Base-by-base conservation (phyloP, 208 protist species). In the Trypanosoma melophagium region DNA sequence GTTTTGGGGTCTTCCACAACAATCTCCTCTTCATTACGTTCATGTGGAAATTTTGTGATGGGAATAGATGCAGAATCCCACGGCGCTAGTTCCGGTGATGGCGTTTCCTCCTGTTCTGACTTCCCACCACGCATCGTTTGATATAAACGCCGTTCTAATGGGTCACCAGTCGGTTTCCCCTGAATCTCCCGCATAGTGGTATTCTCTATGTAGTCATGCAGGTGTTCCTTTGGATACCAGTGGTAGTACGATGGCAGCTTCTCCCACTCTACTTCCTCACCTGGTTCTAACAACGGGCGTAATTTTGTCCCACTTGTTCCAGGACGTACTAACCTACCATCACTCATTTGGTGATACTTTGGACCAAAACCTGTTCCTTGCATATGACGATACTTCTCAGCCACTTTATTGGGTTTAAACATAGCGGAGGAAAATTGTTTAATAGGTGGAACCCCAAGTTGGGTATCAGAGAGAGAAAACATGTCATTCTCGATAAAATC, bases 401-500 rank as follows among this genome's bases (percentile, higher is more conserved):
- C 89, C 17, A 90, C 66, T 70, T 91, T 90, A 76, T 93, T 95
- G 25, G 71, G 75, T 60, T 77, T 77, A 73, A 89, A 92, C 69
- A 93, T 51, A 12, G 69, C 66, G 2, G 89, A 77, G 7, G 81
- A 87, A 73, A 95, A 95, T 70, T 93, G 86, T 19, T 85, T 80
- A 60, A 81, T 80, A 5, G 89, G 81, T 10, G 85, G 84, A 59
- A 95, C 86, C 24, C 89, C 89, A 21, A 95, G 76, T 55, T 90
- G 82, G 19, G 84, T 87, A 63, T 95, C 89, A 44, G 89, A 95
- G 17, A 93, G 68, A 9, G 83, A 93, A 64, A 84, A 93, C 86
- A 93, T 93, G 71, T 95, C 89, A 68, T 95, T 95, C 56, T 95
- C 86, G 21, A 95, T 71, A 76, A 95, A 95, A 71, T 95, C 89